Evolutionary conservation across 176 grass and related monocot genomes (phyloP), one percentile per base, ranked within the genome.

Genomic region (Eragrostis curvula): DNA sequence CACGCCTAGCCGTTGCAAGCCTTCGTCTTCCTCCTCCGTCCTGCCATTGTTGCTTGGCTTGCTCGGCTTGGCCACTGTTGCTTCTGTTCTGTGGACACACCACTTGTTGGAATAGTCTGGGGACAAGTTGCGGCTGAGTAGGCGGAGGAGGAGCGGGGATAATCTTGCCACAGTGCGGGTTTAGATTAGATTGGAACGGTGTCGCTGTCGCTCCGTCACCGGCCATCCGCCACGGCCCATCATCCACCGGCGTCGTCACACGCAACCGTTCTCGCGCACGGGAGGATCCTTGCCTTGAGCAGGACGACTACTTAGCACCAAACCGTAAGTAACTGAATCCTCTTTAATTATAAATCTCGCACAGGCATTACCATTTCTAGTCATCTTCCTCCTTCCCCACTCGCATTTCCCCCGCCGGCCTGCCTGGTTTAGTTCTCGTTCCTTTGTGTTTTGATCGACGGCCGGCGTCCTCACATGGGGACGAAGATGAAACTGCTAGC

Each of bases 1-100:
- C 43, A 11, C 85, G 43, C 43, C 66, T 82, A 88, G 79, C 85
- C 79, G 65, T 72, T 82, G 71, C 53, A 1, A 23, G 66, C 75
- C 58, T 7, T 12, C 55, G 13, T 18, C 63, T 3, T 50, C 73
- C 10, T n/a, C 80, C 8, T 32, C 77, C 32, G 32, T n/a, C 82
- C 77, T 11, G 44, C 70, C 76, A 43, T 71, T 61, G 62, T 39
- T 46, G 69, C 28, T 79, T 52, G 73, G 63, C 30, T 70, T n/a
- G n/a, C n/a, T n/a, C n/a, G 11, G 50, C 5, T 14, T 3, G 29
- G n/a, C 63, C 20, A 3, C 23, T 41, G 73, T 79, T 66, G 77
- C 77, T 66, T 51, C 28, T 5, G 32, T 36, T 36, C 32, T 36
- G 17, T 15, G 28, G 8, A 45, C 76, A 79, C 69, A 41, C 43